Evolutionary conservation across 129 eudicot genomes (phyloP).

Genomic region (Daucus carota): DH1_v3.0 NC_030386.2:24506501-24507000

Average conservation of each 20-base stretch:
- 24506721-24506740: neutral
- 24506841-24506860: neutral
- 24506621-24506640: slow-evolving; percentile 9
- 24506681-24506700: neutral
- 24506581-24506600: slow-evolving; percentile 48
- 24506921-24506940: neutral
- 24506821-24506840: neutral
- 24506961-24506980: neutral
- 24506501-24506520: slow-evolving; percentile 52
- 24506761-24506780: neutral
- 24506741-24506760: neutral
- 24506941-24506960: neutral
- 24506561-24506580: slow-evolving; percentile 57
- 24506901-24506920: neutral
- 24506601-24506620: slow-evolving; percentile 39
- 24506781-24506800: neutral
- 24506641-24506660: neutral
- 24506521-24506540: slow-evolving; percentile 47
- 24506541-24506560: slow-evolving; percentile 37
- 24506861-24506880: neutral
- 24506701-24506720: slow-evolving; percentile 9
- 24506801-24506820: neutral
- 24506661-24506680: slow-evolving; percentile 5
- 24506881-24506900: neutral
- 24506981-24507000: neutral